phyloP scores from a whole-genome alignment of 768 basidiomycete species.

The Boletus rubescentipes region DNA sequence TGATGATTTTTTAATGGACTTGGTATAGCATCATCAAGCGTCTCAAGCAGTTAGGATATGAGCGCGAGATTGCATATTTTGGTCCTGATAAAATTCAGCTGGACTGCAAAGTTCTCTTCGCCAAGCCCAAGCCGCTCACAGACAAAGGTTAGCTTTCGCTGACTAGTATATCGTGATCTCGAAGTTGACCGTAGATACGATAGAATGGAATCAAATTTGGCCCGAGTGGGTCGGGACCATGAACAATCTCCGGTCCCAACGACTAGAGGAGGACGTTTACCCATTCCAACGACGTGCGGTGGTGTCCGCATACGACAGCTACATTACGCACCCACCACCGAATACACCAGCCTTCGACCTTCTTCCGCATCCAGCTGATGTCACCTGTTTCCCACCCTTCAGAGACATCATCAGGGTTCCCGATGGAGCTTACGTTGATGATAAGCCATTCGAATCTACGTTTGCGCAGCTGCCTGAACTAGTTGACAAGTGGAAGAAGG shows the following conservation, averaged over 20 bases:
- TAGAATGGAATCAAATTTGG: not conserved
- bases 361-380: slow-evolving; percentile 5
- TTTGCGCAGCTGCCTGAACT: not conserved
- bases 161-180: not conserved
- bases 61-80: not conserved
- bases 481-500: not conserved
- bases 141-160: not conserved
- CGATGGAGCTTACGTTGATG: not conserved
- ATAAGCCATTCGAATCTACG: not conserved
- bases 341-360: not conserved
- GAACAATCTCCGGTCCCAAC: not conserved
- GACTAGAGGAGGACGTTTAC: not conserved
- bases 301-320: not conserved
- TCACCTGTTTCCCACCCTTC: slow-evolving; percentile 4
- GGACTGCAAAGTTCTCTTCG: not conserved
- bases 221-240: not conserved
- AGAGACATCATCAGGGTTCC: slow-evolving; percentile 1
- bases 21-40: not conserved
- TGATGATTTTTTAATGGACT: not conserved
- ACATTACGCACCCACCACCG: not conserved
- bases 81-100: not conserved
- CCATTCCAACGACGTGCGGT: not conserved
- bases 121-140: not conserved
- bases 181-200: not conserved
- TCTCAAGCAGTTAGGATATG: not conserved